phyloP scores from a whole-genome alignment of 2,329 filamentous ascomycete genomes.

The Berkeleyomyces rouxiae region DNA sequence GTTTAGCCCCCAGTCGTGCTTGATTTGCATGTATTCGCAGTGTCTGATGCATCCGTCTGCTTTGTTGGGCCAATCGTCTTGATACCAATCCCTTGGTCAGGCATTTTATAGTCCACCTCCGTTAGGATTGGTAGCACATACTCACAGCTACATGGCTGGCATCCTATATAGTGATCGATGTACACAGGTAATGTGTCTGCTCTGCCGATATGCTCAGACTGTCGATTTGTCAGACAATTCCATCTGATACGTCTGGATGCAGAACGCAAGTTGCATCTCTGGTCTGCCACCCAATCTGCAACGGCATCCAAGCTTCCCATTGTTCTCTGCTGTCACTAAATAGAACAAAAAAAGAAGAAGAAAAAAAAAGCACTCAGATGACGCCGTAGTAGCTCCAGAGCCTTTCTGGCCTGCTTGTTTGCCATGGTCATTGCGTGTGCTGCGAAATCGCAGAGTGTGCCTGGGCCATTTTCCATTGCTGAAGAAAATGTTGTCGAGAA shows the following conservation, averaged over 20 bases:
- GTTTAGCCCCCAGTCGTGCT: no score
- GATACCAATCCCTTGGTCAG: no score
- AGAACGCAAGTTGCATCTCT: constrained; percentile 31
- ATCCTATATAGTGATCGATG: no score
- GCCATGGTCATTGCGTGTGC: constrained; percentile 12
- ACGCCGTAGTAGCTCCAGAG: constrained; percentile 14
- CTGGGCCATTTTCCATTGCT: not conserved
- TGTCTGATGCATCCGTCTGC: no score
- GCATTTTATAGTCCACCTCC: no score
- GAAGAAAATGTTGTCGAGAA: not conserved
- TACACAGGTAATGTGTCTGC: constrained; percentile 34
- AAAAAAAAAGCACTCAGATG: constrained; percentile 13
- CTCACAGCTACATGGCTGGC: no score
- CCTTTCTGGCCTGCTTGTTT: constrained; percentile 19
- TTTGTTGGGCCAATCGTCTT: no score
- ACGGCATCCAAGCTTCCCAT: constrained; percentile 41
- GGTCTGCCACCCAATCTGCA: constrained; percentile 28
- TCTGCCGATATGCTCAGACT: constrained; percentile 45
- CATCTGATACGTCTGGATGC: constrained; percentile 24
- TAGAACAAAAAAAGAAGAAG: not conserved
- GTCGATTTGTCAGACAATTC: constrained; percentile 46
- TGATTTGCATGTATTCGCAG: no score
- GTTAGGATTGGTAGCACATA: no score
- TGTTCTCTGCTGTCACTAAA: constrained; percentile 17
- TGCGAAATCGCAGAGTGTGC: constrained; percentile 12